A percentile compares a stretch with the other conserved stretches of the same genome.
These are phyloP conservation scores for Rhizomucor miehei DNA, from an alignment of 371 early-diverging fungal species.

Conservation along the genomic window DNA sequence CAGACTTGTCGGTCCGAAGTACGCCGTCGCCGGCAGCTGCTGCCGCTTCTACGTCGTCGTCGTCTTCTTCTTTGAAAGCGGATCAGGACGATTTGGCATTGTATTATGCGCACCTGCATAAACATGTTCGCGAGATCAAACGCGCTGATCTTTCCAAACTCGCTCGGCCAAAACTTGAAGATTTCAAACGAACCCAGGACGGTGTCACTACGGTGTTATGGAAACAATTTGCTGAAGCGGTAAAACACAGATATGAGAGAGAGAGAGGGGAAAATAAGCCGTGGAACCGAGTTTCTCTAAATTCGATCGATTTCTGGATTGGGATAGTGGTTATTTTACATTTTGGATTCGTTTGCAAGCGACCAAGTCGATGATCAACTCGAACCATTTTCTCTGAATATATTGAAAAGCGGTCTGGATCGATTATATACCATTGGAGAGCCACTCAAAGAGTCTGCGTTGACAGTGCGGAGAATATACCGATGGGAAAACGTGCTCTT, in stretches of 20 bases:
- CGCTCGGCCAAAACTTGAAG: slow-evolving; percentile 10
- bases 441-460: slow-evolving; percentile 25
- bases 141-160: slow-evolving; percentile 7
- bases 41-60: neutral
- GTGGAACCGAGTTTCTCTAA: too few species aligned
- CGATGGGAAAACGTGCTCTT: slow-evolving; percentile 38
- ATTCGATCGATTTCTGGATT: too few species aligned
- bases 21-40: neutral
- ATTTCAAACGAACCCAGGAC: slow-evolving; percentile 16
- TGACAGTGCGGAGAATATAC: slow-evolving; percentile 21
- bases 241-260: slow-evolving; percentile 7
- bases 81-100: slow-evolving; percentile 7
- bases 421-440: slow-evolving; percentile 28
- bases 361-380: slow-evolving; percentile 27
- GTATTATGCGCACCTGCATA: slow-evolving; percentile 26
- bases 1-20: slow-evolving; percentile 3
- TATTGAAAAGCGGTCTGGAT: slow-evolving; percentile 30
- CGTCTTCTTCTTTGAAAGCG: neutral
- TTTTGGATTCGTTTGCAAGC: slow-evolving; percentile 28
- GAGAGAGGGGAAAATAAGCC: too few species aligned
- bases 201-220: slow-evolving; percentile 16
- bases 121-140: slow-evolving; percentile 30
- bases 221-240: slow-evolving; percentile 23
- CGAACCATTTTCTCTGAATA: slow-evolving; percentile 36
- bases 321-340: slow-evolving; percentile 30